Conservation (phyloP, 805 yeast species). For the Zygotorulaspora florentina region DNA sequence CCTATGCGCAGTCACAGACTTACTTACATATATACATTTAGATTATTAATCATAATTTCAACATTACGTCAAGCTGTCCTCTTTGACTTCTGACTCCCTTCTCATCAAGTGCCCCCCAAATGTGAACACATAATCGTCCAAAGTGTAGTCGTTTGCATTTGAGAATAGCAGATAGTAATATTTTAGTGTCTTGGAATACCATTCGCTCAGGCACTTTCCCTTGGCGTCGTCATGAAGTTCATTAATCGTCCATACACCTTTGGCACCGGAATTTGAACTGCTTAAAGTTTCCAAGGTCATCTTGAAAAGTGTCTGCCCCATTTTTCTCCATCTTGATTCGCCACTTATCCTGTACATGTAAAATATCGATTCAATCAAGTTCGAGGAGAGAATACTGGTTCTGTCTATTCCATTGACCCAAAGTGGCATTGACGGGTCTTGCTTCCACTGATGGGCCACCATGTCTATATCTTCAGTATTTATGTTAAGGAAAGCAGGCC, state of each 20-base stretch:
- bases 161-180: slow-evolving; percentile 49
- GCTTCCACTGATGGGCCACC: slow-evolving; percentile 14
- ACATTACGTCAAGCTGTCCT: slow-evolving; percentile 6
- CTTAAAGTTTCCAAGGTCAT: slow-evolving; percentile 34
- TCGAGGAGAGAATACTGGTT: slow-evolving; percentile 51
- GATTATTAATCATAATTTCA: slow-evolving; percentile 13
- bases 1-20: slow-evolving; percentile 5
- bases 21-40: slow-evolving; percentile 6
- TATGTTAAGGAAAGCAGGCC: slow-evolving; percentile 4
- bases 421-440: slow-evolving; percentile 34
- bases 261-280: slow-evolving; percentile 33
- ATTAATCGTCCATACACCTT: slow-evolving; percentile 40
- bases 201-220: slow-evolving; percentile 42
- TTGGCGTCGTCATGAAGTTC: slow-evolving; percentile 31
- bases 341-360: slow-evolving; percentile 59
- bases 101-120: slow-evolving; percentile 61
- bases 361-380: slow-evolving; percentile 57
- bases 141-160: slow-evolving; percentile 40
- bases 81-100: slow-evolving; percentile 8
- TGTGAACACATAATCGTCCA: slow-evolving; percentile 54
- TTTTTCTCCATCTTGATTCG: slow-evolving; percentile 51
- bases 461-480: slow-evolving; percentile 13
- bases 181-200: slow-evolving; percentile 59
- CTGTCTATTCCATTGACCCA: slow-evolving; percentile 35
- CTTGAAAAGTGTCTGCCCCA: slow-evolving; percentile 49